phyloP scores from a whole-genome alignment of 2,329 filamentous ascomycete species.

The Penicillium brasilianum region DNA sequence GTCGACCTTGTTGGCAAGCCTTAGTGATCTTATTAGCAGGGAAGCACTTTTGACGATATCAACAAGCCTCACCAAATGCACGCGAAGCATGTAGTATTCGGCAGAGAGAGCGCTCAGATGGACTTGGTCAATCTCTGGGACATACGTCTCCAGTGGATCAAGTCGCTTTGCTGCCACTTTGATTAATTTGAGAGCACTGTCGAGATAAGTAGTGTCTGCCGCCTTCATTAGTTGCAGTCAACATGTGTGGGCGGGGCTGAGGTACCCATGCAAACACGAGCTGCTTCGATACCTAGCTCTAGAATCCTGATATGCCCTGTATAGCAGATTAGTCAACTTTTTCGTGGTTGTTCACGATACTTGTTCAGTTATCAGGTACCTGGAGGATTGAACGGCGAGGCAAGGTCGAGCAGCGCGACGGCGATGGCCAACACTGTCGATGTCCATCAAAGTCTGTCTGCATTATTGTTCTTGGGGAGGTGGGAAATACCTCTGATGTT shows the following conservation, averaged over 20 bases:
- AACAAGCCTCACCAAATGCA: constrained; percentile 62
- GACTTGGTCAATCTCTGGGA: constrained; percentile 13
- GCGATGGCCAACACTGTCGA: neutral
- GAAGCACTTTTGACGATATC: neutral
- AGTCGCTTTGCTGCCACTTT: constrained; percentile 67
- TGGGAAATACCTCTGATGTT: neutral
- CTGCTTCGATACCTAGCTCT: constrained; percentile 70
- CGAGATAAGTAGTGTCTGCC: constrained; percentile 59
- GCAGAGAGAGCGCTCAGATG: constrained; percentile 37
- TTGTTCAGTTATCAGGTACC: neutral
- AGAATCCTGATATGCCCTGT: constrained; percentile 56
- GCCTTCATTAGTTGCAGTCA: constrained; percentile 22
- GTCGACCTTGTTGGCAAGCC: constrained; percentile 74
- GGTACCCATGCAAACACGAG: constrained; percentile 66
- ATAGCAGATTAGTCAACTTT: constrained; percentile 63
- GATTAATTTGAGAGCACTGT: constrained; percentile 65
- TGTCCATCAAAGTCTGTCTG: neutral
- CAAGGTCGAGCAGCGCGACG: neutral
- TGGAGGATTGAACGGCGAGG: neutral
- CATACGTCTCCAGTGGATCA: constrained; percentile 32
- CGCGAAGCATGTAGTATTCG: constrained; percentile 70
- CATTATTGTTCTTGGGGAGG: no score
- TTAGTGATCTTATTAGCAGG: constrained; percentile 40
- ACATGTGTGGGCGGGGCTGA: neutral
- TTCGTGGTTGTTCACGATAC: neutral